phyloP scores from a whole-genome alignment of 441 rosid species.

The Capsella rubella region DNA sequence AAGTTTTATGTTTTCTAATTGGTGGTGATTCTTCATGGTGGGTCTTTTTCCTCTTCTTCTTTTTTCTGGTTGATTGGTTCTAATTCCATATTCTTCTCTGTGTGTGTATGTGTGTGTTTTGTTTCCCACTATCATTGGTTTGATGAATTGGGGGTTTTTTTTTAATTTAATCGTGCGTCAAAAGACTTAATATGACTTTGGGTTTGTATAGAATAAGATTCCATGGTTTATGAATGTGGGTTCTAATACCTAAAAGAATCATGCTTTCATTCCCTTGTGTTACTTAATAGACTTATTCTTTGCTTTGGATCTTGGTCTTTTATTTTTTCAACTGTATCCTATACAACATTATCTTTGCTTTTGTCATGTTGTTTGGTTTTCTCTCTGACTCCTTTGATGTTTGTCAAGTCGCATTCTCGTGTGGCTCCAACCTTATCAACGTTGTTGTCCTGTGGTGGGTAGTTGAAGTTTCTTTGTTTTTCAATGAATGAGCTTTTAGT shows the following conservation, averaged over 20 bases:
- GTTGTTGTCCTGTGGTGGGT: slow-evolving; percentile 35
- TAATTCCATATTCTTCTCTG: slow-evolving; percentile 21
- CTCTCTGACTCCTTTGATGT: not conserved
- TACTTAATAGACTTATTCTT: slow-evolving; percentile 22
- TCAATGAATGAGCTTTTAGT: not conserved
- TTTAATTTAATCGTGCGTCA: slow-evolving; percentile 23
- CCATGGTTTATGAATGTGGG: slow-evolving; percentile 35
- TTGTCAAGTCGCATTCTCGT: slow-evolving; percentile 1
- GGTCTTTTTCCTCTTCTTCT: slow-evolving; percentile 8
- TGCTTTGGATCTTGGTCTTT: slow-evolving; percentile 31
- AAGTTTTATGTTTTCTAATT: slow-evolving; percentile 19
- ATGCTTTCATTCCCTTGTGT: slow-evolving; percentile 28
- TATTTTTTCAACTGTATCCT: not conserved
- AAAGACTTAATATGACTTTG: slow-evolving; percentile 17
- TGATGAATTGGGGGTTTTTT: not conserved
- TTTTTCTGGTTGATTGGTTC: slow-evolving; percentile 39
- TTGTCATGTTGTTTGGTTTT: slow-evolving; percentile 14
- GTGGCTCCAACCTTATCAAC: slow-evolving; percentile 25
- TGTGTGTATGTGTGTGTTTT: not conserved
- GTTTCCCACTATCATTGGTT: slow-evolving; percentile 38
- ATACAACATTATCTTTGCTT: slow-evolving; percentile 12
- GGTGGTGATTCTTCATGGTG: slow-evolving; percentile 27
- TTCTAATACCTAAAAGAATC: slow-evolving; percentile 34
- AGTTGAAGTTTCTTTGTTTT: slow-evolving; percentile 24
- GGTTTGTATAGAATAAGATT: slow-evolving; percentile 41